Evolutionary conservation across 495 filamentous ascomycete species (phyloP).

Genomic region (Xeromyces bisporus): DNA sequence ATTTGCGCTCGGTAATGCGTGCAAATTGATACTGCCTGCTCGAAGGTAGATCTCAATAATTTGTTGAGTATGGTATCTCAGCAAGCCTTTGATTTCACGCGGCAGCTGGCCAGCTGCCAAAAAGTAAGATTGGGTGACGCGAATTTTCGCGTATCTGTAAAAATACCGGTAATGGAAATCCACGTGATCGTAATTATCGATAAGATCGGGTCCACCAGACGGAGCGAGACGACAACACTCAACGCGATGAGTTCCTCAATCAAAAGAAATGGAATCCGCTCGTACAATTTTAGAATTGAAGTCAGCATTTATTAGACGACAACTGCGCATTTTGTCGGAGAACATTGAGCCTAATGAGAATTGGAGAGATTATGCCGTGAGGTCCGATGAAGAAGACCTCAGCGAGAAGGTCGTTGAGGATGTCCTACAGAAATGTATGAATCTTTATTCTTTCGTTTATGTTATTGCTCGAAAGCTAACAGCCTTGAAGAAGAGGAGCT

Average conservation of each 20-base stretch:
- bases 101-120: no score
- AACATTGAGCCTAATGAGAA: slow-evolving; percentile 36
- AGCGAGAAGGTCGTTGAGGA: slow-evolving; percentile 39
- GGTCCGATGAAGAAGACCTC: slow-evolving; percentile 29
- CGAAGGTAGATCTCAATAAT: no score
- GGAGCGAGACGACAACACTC: no score
- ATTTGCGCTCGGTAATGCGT: no score
- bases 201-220: no score
- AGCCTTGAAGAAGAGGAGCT: not conserved
- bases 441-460: not conserved
- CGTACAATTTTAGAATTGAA: slow-evolving; percentile 45
- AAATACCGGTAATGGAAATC: slow-evolving; percentile 1
- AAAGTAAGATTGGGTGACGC: no score
- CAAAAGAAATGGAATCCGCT: slow-evolving; percentile 25
- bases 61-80: no score
- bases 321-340: slow-evolving; percentile 44
- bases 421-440: slow-evolving; percentile 34
- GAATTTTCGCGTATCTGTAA: no score
- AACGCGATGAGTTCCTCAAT: no score
- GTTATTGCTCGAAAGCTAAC: not conserved
- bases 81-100: no score
- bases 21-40: no score
- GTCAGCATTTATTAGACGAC: slow-evolving; percentile 42
- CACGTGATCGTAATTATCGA: slow-evolving; percentile 2
- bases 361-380: slow-evolving; percentile 34